Evolutionary conservation across 805 yeast species (phyloP).

Genomic region (Candida berthetii): DNA sequence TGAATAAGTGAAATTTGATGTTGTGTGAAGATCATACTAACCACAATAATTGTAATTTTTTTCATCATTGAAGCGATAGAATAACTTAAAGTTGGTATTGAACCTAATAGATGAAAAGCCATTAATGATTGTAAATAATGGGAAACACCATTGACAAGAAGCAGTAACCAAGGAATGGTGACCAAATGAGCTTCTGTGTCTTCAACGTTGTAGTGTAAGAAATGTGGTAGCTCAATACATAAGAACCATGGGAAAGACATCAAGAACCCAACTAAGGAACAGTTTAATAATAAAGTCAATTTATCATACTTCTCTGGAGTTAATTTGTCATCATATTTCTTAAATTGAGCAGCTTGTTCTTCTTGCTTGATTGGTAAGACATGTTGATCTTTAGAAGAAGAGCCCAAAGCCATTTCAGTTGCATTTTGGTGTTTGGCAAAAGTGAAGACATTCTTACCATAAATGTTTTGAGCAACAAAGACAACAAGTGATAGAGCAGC

Average conservation of each 20-base stretch:
- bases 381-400: slow-evolving; percentile 2
- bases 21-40: slow-evolving; percentile 65
- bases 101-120: slow-evolving; percentile 76
- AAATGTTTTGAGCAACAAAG: slow-evolving; percentile 82
- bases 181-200: slow-evolving; percentile 19
- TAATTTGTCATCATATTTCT: slow-evolving; percentile 8
- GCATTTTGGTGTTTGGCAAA: slow-evolving; percentile 10
- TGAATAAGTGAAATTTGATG: slow-evolving; percentile 40
- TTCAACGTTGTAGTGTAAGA: slow-evolving; percentile 14
- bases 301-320: slow-evolving; percentile 60
- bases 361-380: slow-evolving; percentile 4
- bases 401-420: slow-evolving; percentile 4
- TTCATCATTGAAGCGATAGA: slow-evolving; percentile 86
- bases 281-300: slow-evolving; percentile 72
- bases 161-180: slow-evolving; percentile 38
- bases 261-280: slow-evolving; percentile 65
- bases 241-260: slow-evolving; percentile 74
- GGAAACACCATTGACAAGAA: slow-evolving; percentile 62
- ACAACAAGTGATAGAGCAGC: slow-evolving; percentile 66
- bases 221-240: slow-evolving; percentile 47
- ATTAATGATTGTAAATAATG: slow-evolving; percentile 78
- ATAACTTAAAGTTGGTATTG: slow-evolving; percentile 78
- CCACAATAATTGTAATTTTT: slow-evolving; percentile 76
- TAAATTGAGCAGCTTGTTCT: slow-evolving; percentile 4
- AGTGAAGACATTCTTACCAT: slow-evolving; percentile 77